Base-by-base conservation (phyloP, 345 rosid genomes). In the Hypericum perforatum region DNA sequence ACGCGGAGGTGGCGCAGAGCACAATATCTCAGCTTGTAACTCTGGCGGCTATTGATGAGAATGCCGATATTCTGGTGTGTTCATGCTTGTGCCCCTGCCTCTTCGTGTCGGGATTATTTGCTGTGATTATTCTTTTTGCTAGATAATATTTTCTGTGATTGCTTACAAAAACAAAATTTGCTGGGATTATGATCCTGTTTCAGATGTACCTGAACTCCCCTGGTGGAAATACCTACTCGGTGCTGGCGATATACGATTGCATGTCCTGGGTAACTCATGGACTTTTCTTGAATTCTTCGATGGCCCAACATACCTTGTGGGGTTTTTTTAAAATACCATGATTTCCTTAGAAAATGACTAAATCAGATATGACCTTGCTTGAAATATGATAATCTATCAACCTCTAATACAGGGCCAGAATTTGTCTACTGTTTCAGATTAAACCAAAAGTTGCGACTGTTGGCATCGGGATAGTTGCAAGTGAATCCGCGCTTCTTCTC, bases 401-500 rank as follows among this genome's bases (percentile, higher is more conserved):
- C 32, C 32, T 22, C 32, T 22, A 22, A 22, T 22, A 22, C 32
- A 1, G 32, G 32, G 32, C 32, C 32, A 22, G 32, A 22, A 22
- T 22, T 22, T 22, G 32, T 22, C 4, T 22, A 54, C 43, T 62
- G 53, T 39, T 63, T 65, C 77, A 87, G 96, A 83, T 92, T 64
- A 87, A 87, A 72, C 96, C 94, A 41, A 92, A 73, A 83, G 94
- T 92, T 49, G 95, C 96, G 62, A 87, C 95, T 3, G 94, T 92
- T 16, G 81, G 95, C 64, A 87, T 92, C 53, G 98, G 96, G 54
- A 87, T 92, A 58, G 88, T 92, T 54, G 98, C 98, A 58, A 92
- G 96, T 70, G 87, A 85, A 78, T 95, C 82, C 59, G 90, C 95
- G 47, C 81, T 87, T 61, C 86, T 87, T 68, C 94, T 92, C 40